A percentile compares a stretch with the other conserved stretches of the same genome.
phyloP scores from a whole-genome alignment of 495 filamentous ascomycete genomes.

The Aspergillus sclerotiicarbonarius region DNA sequence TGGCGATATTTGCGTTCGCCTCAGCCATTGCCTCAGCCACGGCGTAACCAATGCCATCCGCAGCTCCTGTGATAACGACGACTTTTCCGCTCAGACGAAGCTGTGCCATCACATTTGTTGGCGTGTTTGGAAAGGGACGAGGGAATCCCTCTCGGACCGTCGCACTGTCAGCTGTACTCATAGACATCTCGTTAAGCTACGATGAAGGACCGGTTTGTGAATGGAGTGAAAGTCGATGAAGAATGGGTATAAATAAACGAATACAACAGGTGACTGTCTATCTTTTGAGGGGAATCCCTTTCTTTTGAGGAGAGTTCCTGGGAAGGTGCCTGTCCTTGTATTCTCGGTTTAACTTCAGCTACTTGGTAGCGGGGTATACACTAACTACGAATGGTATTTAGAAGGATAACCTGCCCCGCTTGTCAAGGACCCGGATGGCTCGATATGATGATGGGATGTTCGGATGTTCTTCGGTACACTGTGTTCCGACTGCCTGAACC shows the following conservation, averaged over 20 bases:
- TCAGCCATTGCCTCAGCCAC: conserved; percentile 37
- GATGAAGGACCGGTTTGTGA: background rate
- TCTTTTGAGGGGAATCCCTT: background rate
- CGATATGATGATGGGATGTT: too few species aligned
- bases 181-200: conserved; percentile 46
- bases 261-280: too few species aligned
- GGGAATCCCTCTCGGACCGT: conserved; percentile 36
- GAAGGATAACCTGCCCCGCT: too few species aligned
- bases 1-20: conserved; percentile 28
- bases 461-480: too few species aligned
- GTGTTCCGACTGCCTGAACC: too few species aligned
- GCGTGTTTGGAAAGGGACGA: conserved; percentile 39
- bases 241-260: too few species aligned
- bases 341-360: too few species aligned
- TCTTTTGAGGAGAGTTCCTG: background rate
- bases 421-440: too few species aligned
- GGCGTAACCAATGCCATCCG: conserved; percentile 37
- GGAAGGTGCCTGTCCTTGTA: too few species aligned
- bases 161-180: conserved; percentile 39
- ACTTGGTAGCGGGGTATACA: too few species aligned
- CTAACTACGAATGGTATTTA: too few species aligned
- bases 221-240: too few species aligned
- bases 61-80: conserved; percentile 33
- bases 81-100: conserved; percentile 42
- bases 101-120: conserved; percentile 45